Evolutionary conservation across 2,329 filamentous ascomycete genomes (phyloP).

Genomic region (Neonectria hederae): DNA sequence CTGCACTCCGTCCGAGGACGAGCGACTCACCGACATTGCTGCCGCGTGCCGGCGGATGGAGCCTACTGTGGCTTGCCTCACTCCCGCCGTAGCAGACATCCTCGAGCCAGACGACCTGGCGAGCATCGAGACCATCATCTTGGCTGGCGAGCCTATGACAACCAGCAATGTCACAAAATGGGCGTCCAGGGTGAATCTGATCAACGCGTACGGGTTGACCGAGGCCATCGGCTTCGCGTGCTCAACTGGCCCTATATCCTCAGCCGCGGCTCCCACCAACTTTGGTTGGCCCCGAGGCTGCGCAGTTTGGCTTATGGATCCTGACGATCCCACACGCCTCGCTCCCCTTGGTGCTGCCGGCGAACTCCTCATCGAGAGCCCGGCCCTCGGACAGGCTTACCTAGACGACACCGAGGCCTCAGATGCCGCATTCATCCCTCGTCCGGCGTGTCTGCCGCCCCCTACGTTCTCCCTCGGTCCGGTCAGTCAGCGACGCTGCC

Average conservation of each 20-base stretch:
- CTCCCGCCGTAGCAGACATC: conserved; percentile 2
- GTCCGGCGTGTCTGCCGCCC: background rate
- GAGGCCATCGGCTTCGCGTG: conserved; percentile 12
- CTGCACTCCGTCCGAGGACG: conserved; percentile 18
- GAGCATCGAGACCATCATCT: conserved; percentile 10
- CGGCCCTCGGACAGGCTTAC: conserved; percentile 6
- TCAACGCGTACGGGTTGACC: conserved; percentile 9
- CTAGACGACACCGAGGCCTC: background rate
- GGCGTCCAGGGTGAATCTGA: conserved; percentile 4
- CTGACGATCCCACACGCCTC: conserved; percentile 20
- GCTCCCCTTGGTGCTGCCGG: conserved; percentile 22
- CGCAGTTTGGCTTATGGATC: conserved; percentile 25
- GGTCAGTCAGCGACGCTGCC: background rate
- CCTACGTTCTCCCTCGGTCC: background rate
- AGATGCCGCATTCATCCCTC: background rate
- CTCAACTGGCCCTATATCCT: conserved; percentile 8
- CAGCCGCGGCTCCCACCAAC: background rate
- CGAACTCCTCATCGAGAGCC: conserved; percentile 17
- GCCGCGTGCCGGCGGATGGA: conserved; percentile 4
- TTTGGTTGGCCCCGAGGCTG: conserved; percentile 25
- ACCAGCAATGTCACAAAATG: background rate
- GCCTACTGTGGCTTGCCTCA: conserved; percentile 5
- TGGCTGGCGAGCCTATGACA: conserved; percentile 10
- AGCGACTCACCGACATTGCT: conserved; percentile 1
- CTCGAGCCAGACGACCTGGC: conserved; percentile 11